These are phyloP conservation scores for Citrus inodora DNA, from an alignment of 345 rosid genomes.

Conservation along the genomic window DNA sequence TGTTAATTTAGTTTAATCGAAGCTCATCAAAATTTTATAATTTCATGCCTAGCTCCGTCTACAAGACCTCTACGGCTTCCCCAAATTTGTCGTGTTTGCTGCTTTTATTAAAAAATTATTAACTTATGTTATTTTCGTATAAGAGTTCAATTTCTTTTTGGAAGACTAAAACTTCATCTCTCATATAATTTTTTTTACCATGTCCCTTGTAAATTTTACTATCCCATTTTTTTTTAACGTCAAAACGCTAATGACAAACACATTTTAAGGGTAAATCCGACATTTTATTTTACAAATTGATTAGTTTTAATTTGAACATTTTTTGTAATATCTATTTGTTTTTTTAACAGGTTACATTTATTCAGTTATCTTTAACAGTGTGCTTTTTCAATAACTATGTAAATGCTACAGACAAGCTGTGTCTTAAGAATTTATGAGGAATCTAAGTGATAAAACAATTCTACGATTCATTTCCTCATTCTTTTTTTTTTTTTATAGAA, in stretches of 20 bases:
- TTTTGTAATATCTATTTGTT: too few relatives aligned
- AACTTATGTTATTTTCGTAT: constrained; percentile 4
- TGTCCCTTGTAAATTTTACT: too few relatives aligned
- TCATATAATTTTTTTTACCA: too few relatives aligned
- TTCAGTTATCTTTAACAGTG: background rate
- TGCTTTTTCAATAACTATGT: background rate
- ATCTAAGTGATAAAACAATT: background rate
- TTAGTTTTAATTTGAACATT: background rate
- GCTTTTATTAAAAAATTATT: constrained; percentile 1
- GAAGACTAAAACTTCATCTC: too few relatives aligned
- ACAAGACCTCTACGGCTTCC: constrained; percentile 1
- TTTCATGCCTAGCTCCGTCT: background rate
- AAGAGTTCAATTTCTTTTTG: too few relatives aligned
- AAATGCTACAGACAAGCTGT: background rate
- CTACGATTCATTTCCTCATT: too few relatives aligned
- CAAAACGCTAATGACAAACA: too few relatives aligned
- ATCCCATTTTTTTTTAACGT: too few relatives aligned
- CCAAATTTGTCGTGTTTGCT: constrained; percentile 9
- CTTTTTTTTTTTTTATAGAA: too few relatives aligned
- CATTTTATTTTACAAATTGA: background rate
- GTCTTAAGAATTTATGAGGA: background rate
- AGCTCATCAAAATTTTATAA: constrained; percentile 9
- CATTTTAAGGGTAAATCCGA: background rate
- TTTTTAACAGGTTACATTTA: too few relatives aligned
- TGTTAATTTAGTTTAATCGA: constrained; percentile 11